Evolutionary conservation across 2,329 filamentous ascomycete genomes (phyloP), one percentile per base, ranked within the genome.

Genomic region (Phialophora chinensis): DNA sequence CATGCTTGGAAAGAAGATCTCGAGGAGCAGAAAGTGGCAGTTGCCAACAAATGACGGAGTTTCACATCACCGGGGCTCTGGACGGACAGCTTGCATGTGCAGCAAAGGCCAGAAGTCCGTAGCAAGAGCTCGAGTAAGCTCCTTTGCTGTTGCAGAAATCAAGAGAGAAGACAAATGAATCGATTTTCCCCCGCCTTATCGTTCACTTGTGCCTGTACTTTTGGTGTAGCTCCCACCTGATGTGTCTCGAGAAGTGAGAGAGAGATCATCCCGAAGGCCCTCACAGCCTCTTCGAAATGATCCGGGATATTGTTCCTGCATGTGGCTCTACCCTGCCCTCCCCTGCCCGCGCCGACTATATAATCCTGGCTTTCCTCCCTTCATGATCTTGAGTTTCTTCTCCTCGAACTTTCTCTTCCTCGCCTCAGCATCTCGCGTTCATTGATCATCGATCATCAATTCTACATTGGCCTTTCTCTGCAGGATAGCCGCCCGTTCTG

Each of bases 81-180:
- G 17, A 20, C 38, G 14, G 38, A n/a, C 17, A 8, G 38, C 38
- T 44, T 44, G 38, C 38, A 44, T 44, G 17, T 44, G 38, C 17
- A 44, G 38, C 17, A 44, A n/a, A 44, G 27, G 20, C 20, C 23
- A 14, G 20, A 27, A 27, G 49, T 55, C 25, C 29, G 4, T 33
- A 55, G 29, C 53, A n/a, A 55, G 52, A 55, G 52, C 17, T 29
- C 10, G 27, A 27, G 4, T n/a, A 33, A 55, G 38, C 17, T 44
- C 38, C n/a, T 8, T 17, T 44, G 38, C 38, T 44, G 17, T 20
- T 44, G 38, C 38, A n/a, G 17, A n/a, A n/a, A 44, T 44, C 38
- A n/a, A n/a, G 38, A n/a, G 38, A 44, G 38, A 44, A 44, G 38
- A 44, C 38, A 44, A 44, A 44, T 44, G 38, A 44, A 44, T 44